Conservation (phyloP, 352 stramenopile genomes). For the Pythium volutum region DNA sequence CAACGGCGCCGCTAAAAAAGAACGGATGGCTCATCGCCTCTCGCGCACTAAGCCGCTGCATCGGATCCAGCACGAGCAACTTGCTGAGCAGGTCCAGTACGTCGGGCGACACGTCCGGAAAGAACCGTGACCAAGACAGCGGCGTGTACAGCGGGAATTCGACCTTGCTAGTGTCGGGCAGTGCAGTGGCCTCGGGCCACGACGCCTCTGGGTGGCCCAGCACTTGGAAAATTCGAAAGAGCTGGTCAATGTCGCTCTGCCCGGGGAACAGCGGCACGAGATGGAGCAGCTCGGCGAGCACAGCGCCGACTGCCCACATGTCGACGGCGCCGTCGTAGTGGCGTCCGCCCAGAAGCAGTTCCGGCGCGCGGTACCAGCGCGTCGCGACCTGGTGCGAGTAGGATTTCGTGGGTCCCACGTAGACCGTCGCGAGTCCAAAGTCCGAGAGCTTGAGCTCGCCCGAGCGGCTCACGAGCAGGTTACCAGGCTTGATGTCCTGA, state of each 20-base stretch:
- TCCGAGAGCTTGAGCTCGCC: conserved; percentile 74
- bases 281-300: conserved; percentile 66
- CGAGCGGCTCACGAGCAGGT: conserved; percentile 48
- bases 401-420: conserved; percentile 30
- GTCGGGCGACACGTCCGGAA: conserved; percentile 38
- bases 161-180: conserved; percentile 75
- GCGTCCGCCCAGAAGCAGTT: conserved; percentile 71
- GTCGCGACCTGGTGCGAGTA: conserved; percentile 79
- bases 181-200: conserved; percentile 40
- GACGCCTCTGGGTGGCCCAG: conserved; percentile 50
- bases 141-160: conserved; percentile 52
- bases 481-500: conserved; percentile 74
- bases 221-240: conserved; percentile 70
- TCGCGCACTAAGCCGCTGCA: conserved; percentile 34
- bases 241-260: conserved; percentile 80
- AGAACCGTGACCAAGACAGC: conserved; percentile 38
- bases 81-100: conserved; percentile 54
- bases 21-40: conserved; percentile 28
- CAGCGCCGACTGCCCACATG: conserved; percentile 67
- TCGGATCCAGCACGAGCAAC: conserved; percentile 36
- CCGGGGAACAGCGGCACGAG: conserved; percentile 68
- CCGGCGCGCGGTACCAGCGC: conserved; percentile 80
- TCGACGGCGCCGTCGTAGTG: conserved; percentile 63
- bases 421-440: conserved; percentile 77
- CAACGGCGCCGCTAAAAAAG: conserved; percentile 18